phyloP scores from a whole-genome alignment of 2,329 filamentous ascomycete genomes.

The Beauveria sp. region DNA sequence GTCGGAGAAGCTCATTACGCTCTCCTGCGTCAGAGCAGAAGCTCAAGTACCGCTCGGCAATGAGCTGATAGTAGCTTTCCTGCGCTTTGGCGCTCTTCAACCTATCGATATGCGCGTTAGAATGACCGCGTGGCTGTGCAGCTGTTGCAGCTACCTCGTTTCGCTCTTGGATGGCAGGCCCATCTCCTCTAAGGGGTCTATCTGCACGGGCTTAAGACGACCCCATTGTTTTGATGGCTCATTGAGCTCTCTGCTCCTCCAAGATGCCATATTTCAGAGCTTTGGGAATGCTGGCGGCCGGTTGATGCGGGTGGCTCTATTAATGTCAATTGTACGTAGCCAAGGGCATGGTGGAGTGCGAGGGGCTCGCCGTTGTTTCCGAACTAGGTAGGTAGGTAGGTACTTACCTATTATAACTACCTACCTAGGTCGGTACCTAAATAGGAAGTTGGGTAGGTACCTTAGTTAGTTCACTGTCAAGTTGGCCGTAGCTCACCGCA shows the following conservation, averaged over 20 bases:
- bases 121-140: slow-evolving; percentile 11
- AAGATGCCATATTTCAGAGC: slow-evolving; percentile 11
- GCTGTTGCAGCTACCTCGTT: slow-evolving; percentile 50
- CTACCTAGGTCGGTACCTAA: no score
- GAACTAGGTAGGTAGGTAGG: no score
- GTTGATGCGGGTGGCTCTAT: background rate
- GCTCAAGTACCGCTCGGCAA: slow-evolving; percentile 80
- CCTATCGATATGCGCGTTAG: slow-evolving; percentile 30
- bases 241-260: slow-evolving; percentile 24
- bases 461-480: no score
- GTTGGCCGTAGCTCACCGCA: no score
- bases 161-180: slow-evolving; percentile 90
- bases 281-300: background rate
- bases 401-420: no score
- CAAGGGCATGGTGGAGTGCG: background rate
- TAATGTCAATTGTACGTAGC: background rate
- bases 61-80: slow-evolving; percentile 78
- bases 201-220: slow-evolving; percentile 63
- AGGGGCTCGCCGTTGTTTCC: background rate
- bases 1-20: slow-evolving; percentile 63
- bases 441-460: no score
- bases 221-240: slow-evolving; percentile 52
- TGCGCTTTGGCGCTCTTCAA: slow-evolving; percentile 70
- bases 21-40: slow-evolving; percentile 73
- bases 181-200: slow-evolving; percentile 72